Evolutionary conservation across 2,329 filamentous ascomycete species (phyloP), one percentile per base, ranked within the genome.

Genomic region (Alternaria panax): DNA sequence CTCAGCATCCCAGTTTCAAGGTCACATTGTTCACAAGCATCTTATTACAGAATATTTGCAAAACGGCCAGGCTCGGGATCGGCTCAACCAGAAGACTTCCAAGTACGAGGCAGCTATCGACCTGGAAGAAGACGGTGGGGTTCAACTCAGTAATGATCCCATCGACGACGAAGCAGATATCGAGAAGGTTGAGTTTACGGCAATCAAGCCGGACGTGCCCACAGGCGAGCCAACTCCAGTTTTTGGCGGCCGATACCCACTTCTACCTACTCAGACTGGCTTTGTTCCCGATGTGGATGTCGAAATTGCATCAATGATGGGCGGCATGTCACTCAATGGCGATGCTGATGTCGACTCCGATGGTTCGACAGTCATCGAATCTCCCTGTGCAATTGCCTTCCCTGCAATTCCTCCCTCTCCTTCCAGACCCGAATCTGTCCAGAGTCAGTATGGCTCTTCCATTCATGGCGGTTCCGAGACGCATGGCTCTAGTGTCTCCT

Each of bases 1-100:
- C 60, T 66, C 63, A 2, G 64, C 75, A 1, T 59, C 70, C 0
- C 75, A 83, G 12, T 85, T 87, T 59, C 70, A 79, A 16, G 77
- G 78, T n/a, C 78, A 83, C 46, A 78, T 85, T 22, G 78, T 82
- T 16, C 82, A 85, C 69, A 86, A 84, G 65, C 71, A 80, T 30
- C 75, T 86, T 40, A 72, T 83, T 52, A 80, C 75, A 2, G 63
- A 74, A 45, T 66, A 75, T 0, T 57, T 77, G 24, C 62, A 69
- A 8, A 60, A 57, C 24, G 66, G 60, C 5, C n/a, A 48, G 5
- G 63, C 63, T 0, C 62, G 58, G 5, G 28, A 63, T 7, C 70
- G 72, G 1, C 75, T 78, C 51, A 58, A 64, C 32, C 68, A 72
- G 42, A 77, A 77, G 65, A 70, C 67, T 11, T 66, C 68, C 9